A percentile compares a stretch with the other conserved stretches of the same genome.
Conservation (phyloP, 2,329 filamentous ascomycete genomes). For the Fusarium proliferatum region DNA sequence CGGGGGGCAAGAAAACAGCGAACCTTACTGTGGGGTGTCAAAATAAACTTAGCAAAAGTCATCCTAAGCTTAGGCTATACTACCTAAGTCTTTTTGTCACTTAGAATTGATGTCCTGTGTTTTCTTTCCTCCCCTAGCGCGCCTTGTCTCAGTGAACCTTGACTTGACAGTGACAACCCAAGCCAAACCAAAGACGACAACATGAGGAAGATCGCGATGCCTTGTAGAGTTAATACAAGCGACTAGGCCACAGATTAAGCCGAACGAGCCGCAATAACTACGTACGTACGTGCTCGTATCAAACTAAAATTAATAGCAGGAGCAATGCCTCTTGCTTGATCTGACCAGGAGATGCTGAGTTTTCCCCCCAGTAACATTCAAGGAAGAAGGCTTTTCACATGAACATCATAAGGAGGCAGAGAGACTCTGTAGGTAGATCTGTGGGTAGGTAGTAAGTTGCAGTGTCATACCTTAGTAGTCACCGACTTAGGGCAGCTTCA, state of each 20-base stretch:
- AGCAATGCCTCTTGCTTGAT: conserved; percentile 12
- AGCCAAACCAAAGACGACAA: conserved; percentile 6
- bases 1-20: too few species aligned
- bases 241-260: background rate
- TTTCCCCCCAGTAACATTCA: conserved; percentile 13
- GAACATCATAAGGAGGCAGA: conserved; percentile 1
- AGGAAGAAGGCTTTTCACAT: background rate
- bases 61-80: too few species aligned
- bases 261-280: conserved; percentile 16
- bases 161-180: conserved; percentile 20
- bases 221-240: conserved; percentile 4
- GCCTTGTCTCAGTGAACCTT: conserved; percentile 35
- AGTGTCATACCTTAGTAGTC: background rate
- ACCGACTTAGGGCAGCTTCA: background rate
- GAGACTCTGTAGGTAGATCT: background rate
- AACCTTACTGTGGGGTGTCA: too few species aligned
- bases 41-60: too few species aligned
- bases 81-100: too few species aligned
- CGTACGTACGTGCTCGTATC: background rate
- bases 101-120: too few species aligned
- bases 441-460: background rate
- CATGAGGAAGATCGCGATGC: conserved; percentile 20
- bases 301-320: background rate
- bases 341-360: conserved; percentile 12
- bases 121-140: background rate